Conservation (phyloP, 1,284 basidiomycete genomes). For the Athelia sp. region DNA sequence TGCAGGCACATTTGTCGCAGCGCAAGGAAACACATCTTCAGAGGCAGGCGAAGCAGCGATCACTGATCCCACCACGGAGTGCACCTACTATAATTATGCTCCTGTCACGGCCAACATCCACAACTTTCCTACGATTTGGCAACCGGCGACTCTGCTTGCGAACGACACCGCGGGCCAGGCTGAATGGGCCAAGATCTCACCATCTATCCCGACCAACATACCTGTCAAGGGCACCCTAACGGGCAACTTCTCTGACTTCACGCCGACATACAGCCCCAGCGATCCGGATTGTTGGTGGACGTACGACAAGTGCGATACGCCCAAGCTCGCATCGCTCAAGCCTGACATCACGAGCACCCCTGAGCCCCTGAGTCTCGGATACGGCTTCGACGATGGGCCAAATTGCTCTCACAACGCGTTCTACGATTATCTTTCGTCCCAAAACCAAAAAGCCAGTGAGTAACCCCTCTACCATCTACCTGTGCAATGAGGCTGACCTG, state of each 20-base stretch:
- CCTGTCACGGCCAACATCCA: conserved; percentile 34
- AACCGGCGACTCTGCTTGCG: conserved; percentile 36
- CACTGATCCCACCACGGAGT: conserved; percentile 21
- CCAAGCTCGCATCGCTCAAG: conserved; percentile 36
- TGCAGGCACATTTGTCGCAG: no score
- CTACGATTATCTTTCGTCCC: conserved; percentile 54
- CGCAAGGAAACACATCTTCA: no score
- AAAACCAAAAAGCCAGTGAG: conserved; percentile 69
- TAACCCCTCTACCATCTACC: conserved; percentile 3
- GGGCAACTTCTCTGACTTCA: conserved; percentile 30
- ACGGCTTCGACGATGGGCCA: conserved; percentile 68
- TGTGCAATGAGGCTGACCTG: background rate
- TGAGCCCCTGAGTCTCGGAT: conserved; percentile 62
- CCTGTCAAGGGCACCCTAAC: conserved; percentile 28
- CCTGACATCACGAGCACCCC: conserved; percentile 60
- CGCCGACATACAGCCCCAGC: conserved; percentile 9
- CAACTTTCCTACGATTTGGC: conserved; percentile 44
- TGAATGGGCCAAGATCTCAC: conserved; percentile 28
- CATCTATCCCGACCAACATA: conserved; percentile 27
- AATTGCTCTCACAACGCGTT: conserved; percentile 35
- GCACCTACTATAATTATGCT: conserved; percentile 34
- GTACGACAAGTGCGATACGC: conserved; percentile 49
- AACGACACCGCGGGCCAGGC: conserved; percentile 39
- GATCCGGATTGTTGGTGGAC: conserved; percentile 45
- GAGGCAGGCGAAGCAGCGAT: no score